A percentile compares a stretch with the other conserved stretches of the same genome.
Conservation (phyloP, 106 monocot genomes). For the Alisma plantagoaquatica region DNA sequence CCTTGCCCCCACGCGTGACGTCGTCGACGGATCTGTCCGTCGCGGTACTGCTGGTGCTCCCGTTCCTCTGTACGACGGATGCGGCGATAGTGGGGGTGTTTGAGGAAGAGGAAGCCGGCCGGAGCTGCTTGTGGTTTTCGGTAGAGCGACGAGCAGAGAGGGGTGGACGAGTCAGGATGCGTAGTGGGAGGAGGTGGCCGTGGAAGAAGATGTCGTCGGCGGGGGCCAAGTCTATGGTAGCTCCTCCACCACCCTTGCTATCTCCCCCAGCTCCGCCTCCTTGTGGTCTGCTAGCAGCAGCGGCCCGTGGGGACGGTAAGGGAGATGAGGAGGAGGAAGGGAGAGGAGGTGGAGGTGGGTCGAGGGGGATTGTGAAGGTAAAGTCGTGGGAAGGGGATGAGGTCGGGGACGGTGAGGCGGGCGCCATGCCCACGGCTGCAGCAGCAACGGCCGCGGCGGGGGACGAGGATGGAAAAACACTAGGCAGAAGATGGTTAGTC, state of each 20-base stretch:
- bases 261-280: too few relatives aligned
- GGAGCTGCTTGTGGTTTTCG: slow-evolving; percentile 2
- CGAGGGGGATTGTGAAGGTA: slow-evolving; percentile 58
- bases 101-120: background rate
- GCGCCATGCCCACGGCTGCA: slow-evolving; percentile 12
- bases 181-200: slow-evolving; percentile 53
- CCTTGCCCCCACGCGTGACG: slow-evolving; percentile 2
- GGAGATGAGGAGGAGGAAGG: background rate
- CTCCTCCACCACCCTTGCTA: too few relatives aligned
- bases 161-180: slow-evolving; percentile 25
- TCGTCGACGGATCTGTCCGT: background rate
- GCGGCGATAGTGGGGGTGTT: slow-evolving; percentile 13
- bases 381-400: slow-evolving; percentile 73
- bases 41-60: background rate
- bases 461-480: background rate
- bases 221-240: slow-evolving; percentile 46
- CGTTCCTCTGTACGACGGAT: slow-evolving; percentile 3
- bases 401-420: slow-evolving; percentile 10
- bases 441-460: slow-evolving; percentile 1
- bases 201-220: slow-evolving; percentile 84
- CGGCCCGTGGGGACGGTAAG: background rate
- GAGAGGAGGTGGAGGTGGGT: slow-evolving; percentile 13
- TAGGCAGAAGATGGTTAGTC: background rate
- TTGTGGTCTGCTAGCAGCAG: too few relatives aligned
- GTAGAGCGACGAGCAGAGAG: slow-evolving; percentile 11